phyloP scores from a whole-genome alignment of 2,329 filamentous ascomycete species.

The Pezizomycotina sp. region DNA sequence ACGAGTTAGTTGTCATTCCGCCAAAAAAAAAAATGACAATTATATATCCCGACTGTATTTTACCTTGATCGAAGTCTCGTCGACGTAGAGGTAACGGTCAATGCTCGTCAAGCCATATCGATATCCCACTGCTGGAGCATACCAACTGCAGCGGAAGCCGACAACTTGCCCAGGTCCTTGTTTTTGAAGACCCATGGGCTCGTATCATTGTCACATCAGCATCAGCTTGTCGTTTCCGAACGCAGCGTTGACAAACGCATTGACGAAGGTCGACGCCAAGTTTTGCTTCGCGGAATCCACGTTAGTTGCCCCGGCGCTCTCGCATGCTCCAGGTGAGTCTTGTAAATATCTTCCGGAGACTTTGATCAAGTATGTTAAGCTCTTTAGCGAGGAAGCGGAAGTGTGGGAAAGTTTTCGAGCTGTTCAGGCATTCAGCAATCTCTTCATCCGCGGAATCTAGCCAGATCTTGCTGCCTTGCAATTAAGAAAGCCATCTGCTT shows the following conservation, averaged over 20 bases:
- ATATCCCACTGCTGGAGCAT: slow-evolving; percentile 88
- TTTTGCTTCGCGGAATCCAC: slow-evolving; percentile 93
- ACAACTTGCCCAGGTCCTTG: slow-evolving; percentile 94
- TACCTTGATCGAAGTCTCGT: slow-evolving; percentile 53
- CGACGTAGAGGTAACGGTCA: slow-evolving; percentile 77
- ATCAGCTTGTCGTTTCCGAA: slow-evolving; percentile 97
- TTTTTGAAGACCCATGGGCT: slow-evolving; percentile 98
- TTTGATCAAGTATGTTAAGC: slow-evolving; percentile 90
- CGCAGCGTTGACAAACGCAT: slow-evolving; percentile 90
- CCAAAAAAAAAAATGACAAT: not conserved
- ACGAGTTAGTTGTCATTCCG: slow-evolving; percentile 2
- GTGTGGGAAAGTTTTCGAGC: slow-evolving; percentile 72
- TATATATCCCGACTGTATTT: slow-evolving; percentile 1
- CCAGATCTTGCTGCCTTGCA: slow-evolving; percentile 75
- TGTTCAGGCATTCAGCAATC: slow-evolving; percentile 68
- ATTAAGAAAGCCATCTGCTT: slow-evolving; percentile 91
- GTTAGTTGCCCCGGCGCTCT: slow-evolving; percentile 73
- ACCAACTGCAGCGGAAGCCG: slow-evolving; percentile 82
- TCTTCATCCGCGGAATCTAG: slow-evolving; percentile 60
- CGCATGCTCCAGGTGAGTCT: slow-evolving; percentile 92
- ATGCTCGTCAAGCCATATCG: slow-evolving; percentile 83
- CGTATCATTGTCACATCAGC: slow-evolving; percentile 74
- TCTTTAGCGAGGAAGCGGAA: slow-evolving; percentile 92
- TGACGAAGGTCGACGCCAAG: slow-evolving; percentile 86
- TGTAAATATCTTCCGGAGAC: slow-evolving; percentile 96